Evolutionary conservation across 1,284 basidiomycete species (phyloP), one percentile per base, ranked within the genome.

Genomic region (Ganoderma lucidum): DNA sequence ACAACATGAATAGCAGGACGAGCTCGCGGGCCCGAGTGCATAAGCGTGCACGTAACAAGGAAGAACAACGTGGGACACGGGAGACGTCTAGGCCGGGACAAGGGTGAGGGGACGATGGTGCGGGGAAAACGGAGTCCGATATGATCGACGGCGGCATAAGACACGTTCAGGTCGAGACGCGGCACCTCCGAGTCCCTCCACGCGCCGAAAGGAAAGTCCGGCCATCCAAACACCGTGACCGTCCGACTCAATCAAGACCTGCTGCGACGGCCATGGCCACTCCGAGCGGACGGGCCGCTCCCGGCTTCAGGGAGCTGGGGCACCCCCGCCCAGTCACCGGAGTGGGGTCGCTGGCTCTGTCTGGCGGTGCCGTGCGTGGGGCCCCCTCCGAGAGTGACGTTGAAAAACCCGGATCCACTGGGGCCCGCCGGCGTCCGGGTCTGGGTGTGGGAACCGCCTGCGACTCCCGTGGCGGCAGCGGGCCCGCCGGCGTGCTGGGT

Each of bases 1-100:
- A 32, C 53, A 56, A 56, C 53, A 56, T 56, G 32, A 35, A 56
- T 15, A 56, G 30, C 15, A 51, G n/a, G 23, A 53, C 23, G 48
- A 12, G 23, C 15, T 53, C 48, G 5, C 23, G 23, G 23, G 23
- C 28, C 48, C 12, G 48, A 28, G 10, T 53, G 48, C 23, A 14
- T 53, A 2, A 5, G 23, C 48, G 48, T 53, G 48, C 28, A 30
- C 28, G 23, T 28, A 3, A 10, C 2, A 28, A 53, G 6, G 3
- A 10, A 8, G 23, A 28, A 28, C 23, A 12, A 28, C 23, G 10
- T 28, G 10, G 4, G 23, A 12, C 10, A 53, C 48, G 8, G n/a
- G 10, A 1, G 23, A 53, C 28, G 45, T 10, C 10, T 6, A 10
- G 19, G 9, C 45, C 10, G 48, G 23, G 12, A 28, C 1, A 56